Evolutionary conservation across 2,329 filamentous ascomycete genomes (phyloP), one percentile per base, ranked within the genome.

Genomic region (Aureobasidium sp.): DNA sequence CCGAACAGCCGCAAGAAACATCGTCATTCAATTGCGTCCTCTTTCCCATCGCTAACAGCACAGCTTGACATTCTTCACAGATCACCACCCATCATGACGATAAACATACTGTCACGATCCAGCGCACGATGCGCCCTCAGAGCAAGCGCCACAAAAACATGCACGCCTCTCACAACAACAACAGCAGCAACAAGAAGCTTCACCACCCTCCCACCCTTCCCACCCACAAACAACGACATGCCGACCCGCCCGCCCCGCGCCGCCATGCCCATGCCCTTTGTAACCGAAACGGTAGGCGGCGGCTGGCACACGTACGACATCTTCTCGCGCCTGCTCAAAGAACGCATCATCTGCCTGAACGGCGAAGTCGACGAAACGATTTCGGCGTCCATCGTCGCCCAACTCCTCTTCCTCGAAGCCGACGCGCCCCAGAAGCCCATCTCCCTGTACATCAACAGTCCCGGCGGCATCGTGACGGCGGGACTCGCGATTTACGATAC

Each of bases 381-480:
- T 60, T 95, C 90, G 32, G 91, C 93, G n/a, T 88, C 86, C 37
- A 89, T 97, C 58, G 91, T 97, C 24, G 89, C 93, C 1, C 94
- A 98, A 68, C 83, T 98, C 19, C 85, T 98, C 58, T 98, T 90
- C 80, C 89, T 98, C 69, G 94, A 98, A 77, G 93, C 91, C 63
- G 93, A 98, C 66, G 89, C 88, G 64, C 90, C 91, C 3, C 83
- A 94, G 53, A 96, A 95, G 69, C 87, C 90, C 11, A 97, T 98
- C 60, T 93, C 88, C 49, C 87, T 98, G 69, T 98, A 98, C 71
- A 98, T 98, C 70, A 95, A 98, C 74, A 95, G 88, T 0, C 91
- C 91, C 0, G 93, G 93, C 45, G 93, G 93, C 53, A 91, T 87
- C 37, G 90, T 98, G 35, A 91, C 86, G 57, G 91, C 93, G 1